Percentiles rank a stretch among this genome's conserved stretches.
Evolutionary conservation across 495 filamentous ascomycete species (phyloP).

Genomic region (Beverwykella pulmonaria): DNA sequence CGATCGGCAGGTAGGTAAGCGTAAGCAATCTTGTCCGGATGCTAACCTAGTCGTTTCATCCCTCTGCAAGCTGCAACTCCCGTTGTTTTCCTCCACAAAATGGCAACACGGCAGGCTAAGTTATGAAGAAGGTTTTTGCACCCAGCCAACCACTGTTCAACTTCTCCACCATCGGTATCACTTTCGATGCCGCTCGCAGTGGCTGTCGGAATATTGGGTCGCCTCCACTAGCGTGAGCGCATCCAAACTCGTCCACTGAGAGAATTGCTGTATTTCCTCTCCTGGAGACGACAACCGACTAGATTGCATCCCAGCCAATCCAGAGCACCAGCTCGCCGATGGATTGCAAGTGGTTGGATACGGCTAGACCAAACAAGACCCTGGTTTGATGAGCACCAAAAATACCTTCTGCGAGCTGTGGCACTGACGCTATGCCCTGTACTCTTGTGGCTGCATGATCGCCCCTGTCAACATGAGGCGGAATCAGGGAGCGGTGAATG

Average conservation of each 20-base stretch:
- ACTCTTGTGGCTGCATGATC: constrained; percentile 11
- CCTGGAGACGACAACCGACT: neutral
- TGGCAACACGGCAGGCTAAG: neutral
- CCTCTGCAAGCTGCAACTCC: neutral
- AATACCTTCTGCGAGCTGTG: constrained; percentile 6
- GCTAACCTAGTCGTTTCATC: neutral
- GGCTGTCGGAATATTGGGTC: neutral
- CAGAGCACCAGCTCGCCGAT: too few species aligned
- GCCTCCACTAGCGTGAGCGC: neutral
- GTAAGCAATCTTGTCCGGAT: neutral
- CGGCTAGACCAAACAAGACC: neutral
- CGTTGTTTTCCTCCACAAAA: too few species aligned
- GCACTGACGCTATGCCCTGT: constrained; percentile 7
- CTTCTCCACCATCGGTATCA: too few species aligned
- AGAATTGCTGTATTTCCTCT: neutral
- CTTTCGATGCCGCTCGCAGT: neutral
- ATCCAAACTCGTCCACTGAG: neutral
- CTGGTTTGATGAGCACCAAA: constrained; percentile 5
- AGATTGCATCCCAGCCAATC: too few species aligned
- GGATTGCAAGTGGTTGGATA: neutral
- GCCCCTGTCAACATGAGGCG: constrained; percentile 10
- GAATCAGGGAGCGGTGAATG: constrained; percentile 14
- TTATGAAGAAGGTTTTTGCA: neutral
- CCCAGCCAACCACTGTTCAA: neutral
- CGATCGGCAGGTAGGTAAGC: neutral